Conservation (phyloP, 345 rosid species). For the Pseudoturritis turrita region DNA sequence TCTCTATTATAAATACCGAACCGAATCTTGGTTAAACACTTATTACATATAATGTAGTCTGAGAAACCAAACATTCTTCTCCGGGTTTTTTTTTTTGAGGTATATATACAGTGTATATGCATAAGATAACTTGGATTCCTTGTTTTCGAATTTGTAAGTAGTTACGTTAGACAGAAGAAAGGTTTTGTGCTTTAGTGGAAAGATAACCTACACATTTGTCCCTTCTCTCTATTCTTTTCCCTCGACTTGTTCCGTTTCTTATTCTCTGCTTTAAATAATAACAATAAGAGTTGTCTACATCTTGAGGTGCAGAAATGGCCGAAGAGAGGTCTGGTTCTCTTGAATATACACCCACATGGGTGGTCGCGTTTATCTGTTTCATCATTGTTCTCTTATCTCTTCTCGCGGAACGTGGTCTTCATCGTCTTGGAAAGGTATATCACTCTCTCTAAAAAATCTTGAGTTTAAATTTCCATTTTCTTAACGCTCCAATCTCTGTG, state of each 20-base stretch:
- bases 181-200: neutral
- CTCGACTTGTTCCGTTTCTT: neutral
- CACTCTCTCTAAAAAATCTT: neutral
- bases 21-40: too few species aligned
- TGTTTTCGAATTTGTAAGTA: neutral
- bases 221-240: constrained; percentile 28
- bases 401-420: constrained; percentile 68
- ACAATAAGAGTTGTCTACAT: constrained; percentile 17
- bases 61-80: too few species aligned
- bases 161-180: constrained; percentile 21
- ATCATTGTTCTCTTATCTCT: constrained; percentile 62
- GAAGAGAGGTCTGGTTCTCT: constrained; percentile 34
- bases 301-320: constrained; percentile 33
- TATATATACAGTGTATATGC: too few species aligned
- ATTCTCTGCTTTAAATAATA: constrained; percentile 22
- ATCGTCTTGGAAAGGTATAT: constrained; percentile 68
- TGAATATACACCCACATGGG: constrained; percentile 81
- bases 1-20: too few species aligned
- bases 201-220: constrained; percentile 12
- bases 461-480: neutral
- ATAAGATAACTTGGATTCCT: too few species aligned
- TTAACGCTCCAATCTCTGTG: neutral
- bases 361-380: constrained; percentile 68
- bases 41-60: too few species aligned
- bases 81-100: too few species aligned